Base-by-base conservation (phyloP, 495 filamentous ascomycete species). In the Poronia punctata region DNA sequence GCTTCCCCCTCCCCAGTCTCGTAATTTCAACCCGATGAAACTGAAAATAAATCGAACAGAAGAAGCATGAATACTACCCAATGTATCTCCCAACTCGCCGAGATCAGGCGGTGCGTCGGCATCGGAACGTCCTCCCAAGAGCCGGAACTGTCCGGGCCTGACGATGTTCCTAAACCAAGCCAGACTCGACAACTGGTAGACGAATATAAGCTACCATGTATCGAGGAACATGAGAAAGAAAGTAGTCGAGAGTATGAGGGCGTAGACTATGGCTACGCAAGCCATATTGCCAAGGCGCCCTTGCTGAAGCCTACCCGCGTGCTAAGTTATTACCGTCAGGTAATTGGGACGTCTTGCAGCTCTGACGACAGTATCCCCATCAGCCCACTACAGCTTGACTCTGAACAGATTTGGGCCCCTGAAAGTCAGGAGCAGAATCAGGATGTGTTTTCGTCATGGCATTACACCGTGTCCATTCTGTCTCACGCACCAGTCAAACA, bases 231-330 rank as follows among this genome's bases (percentile, higher is more conserved):
- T 25, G 38, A 38, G 29, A 48, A 59, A 26, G 49, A 53, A 33
- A 56, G 55, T 35, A 52, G 43, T 29, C 51, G 45, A 43, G 49
- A 48, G 45, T 52, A 45, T 20, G 46, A 58, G 15, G 48, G 48
- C 25, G 52, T 45, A 10, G 37, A 55, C 24, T 52, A 45, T 31
- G 24, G 25, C n/a, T 47, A 51, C 23, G 32, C 43, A 1, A n/a
- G 29, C 4, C 22, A 25, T 15, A 30, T 35, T 8, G 27, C 39
- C 10, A 45, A 38, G 35, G 21, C 42, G 7, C 38, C 36, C 43
- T 16, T 21, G 23, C 29, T 35, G 7, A 23, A 28, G 4, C 46
- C 40, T 31, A 12, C 33, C 17, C 32, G 45, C n/a, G 15, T 39
- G 8, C 31, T 35, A n/a, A 35, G 4, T 47, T 43, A 29, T 21